Evolutionary conservation across 2,329 filamentous ascomycete genomes (phyloP), one percentile per base, ranked within the genome.

Genomic region (Cytospora schulzeri): DNA sequence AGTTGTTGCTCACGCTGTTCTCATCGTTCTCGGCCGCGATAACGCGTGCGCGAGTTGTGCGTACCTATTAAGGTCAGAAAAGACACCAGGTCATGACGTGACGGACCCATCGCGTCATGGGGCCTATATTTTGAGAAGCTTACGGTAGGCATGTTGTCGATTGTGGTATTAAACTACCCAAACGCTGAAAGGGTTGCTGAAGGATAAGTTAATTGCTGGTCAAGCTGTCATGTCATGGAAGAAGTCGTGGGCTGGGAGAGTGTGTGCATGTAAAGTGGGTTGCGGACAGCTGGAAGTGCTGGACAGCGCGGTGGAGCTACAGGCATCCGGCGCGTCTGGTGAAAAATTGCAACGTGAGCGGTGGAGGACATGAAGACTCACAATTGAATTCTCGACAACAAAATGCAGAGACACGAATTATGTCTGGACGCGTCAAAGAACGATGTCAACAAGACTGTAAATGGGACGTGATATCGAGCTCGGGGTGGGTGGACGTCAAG

Each of bases 1-100:
- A 88, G 65, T 83, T 80, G 51, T 63, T 58, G 35, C 54, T 38
- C 29, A 64, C 41, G 69, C 79, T 85, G 77, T 97, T 96, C 82
- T 97, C 95, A 77, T 97, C 94, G 76, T 97, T 97, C 83, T 97
- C 93, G 78, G 96, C 95, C 70, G 90, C 90, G 73, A 90, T 85
- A 76, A 88, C 85, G 79, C 93, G 90, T 76, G 88, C 41, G 62
- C 65, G 85, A 78, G 90, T 87, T 76, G 86, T 82, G 78, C 91
- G 90, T 82, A 84, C 85, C 90, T 82, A 81, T 77, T 73, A 67
- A 67, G 58, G 71, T 75, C 61, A 71, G 74, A 52, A 58, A 26
- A n/a, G 35, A 22, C n/a, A 26, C 41, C 22, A 15, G 26, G 53
- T 19, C 55, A 65, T 56, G 41, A 26, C 41, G 24, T 31, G 64